These are phyloP conservation scores for Pichia paraexigua DNA, from an alignment of 805 yeast species.

Conservation along the genomic window DNA sequence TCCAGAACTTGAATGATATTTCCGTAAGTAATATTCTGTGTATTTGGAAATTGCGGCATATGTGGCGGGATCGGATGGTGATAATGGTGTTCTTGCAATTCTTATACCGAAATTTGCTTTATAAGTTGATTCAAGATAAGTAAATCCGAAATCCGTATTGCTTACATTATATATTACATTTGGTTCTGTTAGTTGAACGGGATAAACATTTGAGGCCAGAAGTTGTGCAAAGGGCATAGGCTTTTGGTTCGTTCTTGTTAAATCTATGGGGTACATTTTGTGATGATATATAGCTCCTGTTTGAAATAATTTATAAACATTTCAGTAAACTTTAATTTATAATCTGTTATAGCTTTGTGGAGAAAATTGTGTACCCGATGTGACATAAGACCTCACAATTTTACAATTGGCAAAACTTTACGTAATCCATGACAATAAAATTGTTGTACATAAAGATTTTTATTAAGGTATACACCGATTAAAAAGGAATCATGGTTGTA, in stretches of 20 bases:
- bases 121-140: conserved; percentile 26
- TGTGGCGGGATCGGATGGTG: conserved; percentile 38
- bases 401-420: neutral
- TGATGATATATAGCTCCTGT: neutral
- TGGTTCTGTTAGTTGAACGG: conserved; percentile 30
- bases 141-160: conserved; percentile 27
- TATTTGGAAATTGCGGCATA: conserved; percentile 47
- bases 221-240: conserved; percentile 23
- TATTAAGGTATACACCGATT: too few relatives aligned
- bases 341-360: neutral
- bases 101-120: conserved; percentile 26
- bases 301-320: neutral
- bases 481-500: too few relatives aligned
- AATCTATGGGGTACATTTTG: conserved; percentile 29
- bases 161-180: conserved; percentile 24
- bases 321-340: neutral
- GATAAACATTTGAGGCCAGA: conserved; percentile 24
- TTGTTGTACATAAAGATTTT: neutral
- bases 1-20: conserved; percentile 29
- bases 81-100: conserved; percentile 30
- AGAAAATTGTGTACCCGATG: neutral
- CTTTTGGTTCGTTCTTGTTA: conserved; percentile 19
- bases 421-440: neutral
- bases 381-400: too few relatives aligned
- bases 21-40: conserved; percentile 35